Percentiles rank a stretch among this genome's conserved stretches.
phyloP scores from a whole-genome alignment of 805 yeast species.

The Lachancea meyersii region DNA sequence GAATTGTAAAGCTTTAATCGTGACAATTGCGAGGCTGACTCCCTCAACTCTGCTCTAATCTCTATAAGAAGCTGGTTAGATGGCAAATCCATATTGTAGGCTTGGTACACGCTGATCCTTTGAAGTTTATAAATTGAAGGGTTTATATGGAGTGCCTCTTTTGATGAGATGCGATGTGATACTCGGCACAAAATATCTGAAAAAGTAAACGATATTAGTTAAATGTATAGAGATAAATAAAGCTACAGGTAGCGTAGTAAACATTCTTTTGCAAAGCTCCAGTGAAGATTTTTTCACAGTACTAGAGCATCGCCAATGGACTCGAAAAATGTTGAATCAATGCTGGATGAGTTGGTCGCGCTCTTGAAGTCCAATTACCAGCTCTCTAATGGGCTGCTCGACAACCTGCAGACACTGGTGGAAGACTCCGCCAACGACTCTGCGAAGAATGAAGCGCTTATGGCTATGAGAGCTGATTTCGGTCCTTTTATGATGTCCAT shows the following conservation, averaged over 20 bases:
- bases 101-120: background rate
- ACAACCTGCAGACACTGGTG: constrained; percentile 12
- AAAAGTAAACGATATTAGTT: no score
- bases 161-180: no score
- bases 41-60: constrained; percentile 28
- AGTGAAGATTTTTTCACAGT: no score
- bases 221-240: no score
- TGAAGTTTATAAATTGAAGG: no score
- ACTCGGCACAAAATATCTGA: no score
- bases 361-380: constrained; percentile 19
- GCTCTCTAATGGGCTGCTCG: constrained; percentile 13
- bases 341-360: constrained; percentile 24
- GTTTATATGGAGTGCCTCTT: no score
- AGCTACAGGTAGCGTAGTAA: no score
- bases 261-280: no score
- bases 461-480: constrained; percentile 13
- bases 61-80: constrained; percentile 9
- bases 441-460: constrained; percentile 12
- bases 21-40: constrained; percentile 41
- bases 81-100: constrained; percentile 5
- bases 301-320: background rate
- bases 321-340: constrained; percentile 13
- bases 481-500: constrained; percentile 3
- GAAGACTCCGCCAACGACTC: constrained; percentile 14
- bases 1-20: constrained; percentile 59